A percentile compares a stretch with the other conserved stretches of the same genome.
phyloP scores from a whole-genome alignment of 1,284 basidiomycete genomes.

The Peniophora sp. region DNA sequence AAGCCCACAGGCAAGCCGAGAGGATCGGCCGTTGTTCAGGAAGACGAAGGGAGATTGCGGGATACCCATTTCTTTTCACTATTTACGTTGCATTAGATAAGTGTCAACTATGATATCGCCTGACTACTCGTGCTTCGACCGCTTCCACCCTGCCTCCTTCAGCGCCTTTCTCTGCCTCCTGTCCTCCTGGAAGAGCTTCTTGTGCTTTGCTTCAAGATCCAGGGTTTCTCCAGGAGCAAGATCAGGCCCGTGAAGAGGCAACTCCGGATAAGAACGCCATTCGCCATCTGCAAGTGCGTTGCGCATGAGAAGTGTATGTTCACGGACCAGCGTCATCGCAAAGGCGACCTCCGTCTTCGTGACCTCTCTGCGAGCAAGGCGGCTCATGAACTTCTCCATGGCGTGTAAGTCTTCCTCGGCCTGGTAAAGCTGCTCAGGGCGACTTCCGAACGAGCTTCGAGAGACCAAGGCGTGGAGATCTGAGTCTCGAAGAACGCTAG shows the following conservation, averaged over 20 bases:
- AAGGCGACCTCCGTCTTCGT: neutral
- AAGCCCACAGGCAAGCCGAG: no score
- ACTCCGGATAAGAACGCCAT: neutral
- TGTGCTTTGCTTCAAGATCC: no score
- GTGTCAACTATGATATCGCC: no score
- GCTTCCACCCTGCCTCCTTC: no score
- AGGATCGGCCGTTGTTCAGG: no score
- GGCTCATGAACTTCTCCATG: constrained; percentile 10
- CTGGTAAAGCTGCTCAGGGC: constrained; percentile 13
- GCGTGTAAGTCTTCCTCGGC: constrained; percentile 17
- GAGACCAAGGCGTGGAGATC: constrained; percentile 18
- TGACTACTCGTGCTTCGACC: no score
- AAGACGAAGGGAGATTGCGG: no score
- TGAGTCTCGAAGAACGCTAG: constrained; percentile 27
- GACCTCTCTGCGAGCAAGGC: neutral
- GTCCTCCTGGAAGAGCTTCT: no score
- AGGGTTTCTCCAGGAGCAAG: no score
- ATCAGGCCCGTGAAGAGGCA: neutral
- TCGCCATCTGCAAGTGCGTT: neutral
- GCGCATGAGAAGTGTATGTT: neutral
- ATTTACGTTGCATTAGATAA: no score
- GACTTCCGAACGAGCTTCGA: constrained; percentile 9
- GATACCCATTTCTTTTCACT: no score
- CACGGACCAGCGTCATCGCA: neutral
- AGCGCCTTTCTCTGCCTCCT: no score